Conservation (phyloP, 495 filamentous ascomycete species). For the Penicillium macrosclerotiorum region DNA sequence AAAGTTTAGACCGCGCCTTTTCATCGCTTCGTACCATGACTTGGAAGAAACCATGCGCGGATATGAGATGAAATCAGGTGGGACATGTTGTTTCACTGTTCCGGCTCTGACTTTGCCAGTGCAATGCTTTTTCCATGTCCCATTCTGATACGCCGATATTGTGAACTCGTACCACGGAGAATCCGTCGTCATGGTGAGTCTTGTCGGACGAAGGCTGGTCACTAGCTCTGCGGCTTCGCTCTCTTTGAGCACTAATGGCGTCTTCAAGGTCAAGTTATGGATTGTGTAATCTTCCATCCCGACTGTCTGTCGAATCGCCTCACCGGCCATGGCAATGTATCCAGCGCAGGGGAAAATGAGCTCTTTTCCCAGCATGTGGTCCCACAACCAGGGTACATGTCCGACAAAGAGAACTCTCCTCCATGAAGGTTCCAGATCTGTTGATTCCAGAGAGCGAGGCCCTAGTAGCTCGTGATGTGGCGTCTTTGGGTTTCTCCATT, state of each 20-base stretch:
- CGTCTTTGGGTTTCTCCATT: slow-evolving; percentile 45
- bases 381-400: slow-evolving; percentile 46
- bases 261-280: slow-evolving; percentile 1
- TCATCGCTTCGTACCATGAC: slow-evolving; percentile 1
- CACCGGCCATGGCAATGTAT: slow-evolving; percentile 45
- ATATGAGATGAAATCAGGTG: neutral
- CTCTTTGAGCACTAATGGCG: slow-evolving; percentile 44
- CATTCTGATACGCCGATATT: slow-evolving; percentile 31
- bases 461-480: slow-evolving; percentile 48
- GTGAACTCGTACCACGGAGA: slow-evolving; percentile 45
- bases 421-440: slow-evolving; percentile 47
- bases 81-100: neutral
- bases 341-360: slow-evolving; percentile 48
- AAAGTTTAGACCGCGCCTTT: slow-evolving; percentile 1
- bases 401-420: slow-evolving; percentile 42
- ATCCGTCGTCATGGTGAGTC: slow-evolving; percentile 32
- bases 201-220: slow-evolving; percentile 33
- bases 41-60: neutral
- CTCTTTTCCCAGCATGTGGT: slow-evolving; percentile 35
- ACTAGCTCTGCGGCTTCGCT: slow-evolving; percentile 35
- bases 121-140: neutral
- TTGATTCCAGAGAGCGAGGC: slow-evolving; percentile 31
- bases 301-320: slow-evolving; percentile 35
- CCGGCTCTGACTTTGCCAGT: neutral
- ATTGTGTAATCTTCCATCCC: neutral